These are phyloP conservation scores for Tetrahymena thermophila DNA, from an alignment of 73 alveolate genomes.

Conservation along the genomic window DNA sequence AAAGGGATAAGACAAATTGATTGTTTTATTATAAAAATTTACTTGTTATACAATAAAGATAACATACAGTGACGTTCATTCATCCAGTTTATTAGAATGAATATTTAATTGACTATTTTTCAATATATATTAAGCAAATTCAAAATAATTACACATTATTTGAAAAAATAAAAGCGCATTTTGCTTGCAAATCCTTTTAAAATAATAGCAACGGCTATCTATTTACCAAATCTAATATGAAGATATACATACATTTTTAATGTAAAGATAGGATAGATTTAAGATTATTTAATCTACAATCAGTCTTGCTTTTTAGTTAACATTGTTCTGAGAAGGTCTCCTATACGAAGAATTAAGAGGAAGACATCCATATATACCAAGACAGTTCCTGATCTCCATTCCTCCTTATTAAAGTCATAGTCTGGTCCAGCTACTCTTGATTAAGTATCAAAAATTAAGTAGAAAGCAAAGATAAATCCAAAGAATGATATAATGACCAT, in stretches of 20 bases:
- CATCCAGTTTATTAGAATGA: not conserved
- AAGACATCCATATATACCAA: not conserved
- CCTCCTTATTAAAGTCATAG: not conserved
- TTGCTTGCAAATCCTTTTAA: not conserved
- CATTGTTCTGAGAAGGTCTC: not conserved
- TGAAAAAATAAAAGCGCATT: not conserved
- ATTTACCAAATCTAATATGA: not conserved
- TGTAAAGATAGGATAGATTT: not conserved
- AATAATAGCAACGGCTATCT: not conserved
- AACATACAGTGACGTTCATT: not conserved
- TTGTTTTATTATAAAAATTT: too few species aligned
- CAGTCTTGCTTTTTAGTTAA: not conserved
- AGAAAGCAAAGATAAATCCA: not conserved
- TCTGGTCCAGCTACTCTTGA: conserved; percentile 3
- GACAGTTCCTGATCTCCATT: not conserved
- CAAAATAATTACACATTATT: not conserved
- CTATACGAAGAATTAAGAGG: not conserved
- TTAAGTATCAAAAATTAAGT: not conserved
- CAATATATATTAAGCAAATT: not conserved
- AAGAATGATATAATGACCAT: not conserved
- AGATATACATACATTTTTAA: not conserved
- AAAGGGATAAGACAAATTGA: not conserved
- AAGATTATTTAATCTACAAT: not conserved
- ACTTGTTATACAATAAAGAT: not conserved
- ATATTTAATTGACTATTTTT: not conserved